Percentiles rank a stretch among this genome's conserved stretches.
Evolutionary conservation across 345 rosid genomes (phyloP).

Genomic region (Eucalyptus regnans): DNA sequence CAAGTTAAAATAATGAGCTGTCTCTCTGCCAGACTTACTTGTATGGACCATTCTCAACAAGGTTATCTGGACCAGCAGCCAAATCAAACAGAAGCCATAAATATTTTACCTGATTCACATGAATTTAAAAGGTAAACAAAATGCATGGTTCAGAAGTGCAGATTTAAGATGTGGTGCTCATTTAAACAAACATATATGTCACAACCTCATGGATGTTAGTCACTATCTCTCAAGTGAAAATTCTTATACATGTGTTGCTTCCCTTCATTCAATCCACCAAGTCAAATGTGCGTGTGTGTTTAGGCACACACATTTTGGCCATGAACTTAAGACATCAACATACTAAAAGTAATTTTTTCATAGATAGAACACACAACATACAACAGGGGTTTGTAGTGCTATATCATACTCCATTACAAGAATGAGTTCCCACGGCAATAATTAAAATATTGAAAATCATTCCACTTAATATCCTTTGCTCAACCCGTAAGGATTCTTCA

Average conservation of each 20-base stretch:
- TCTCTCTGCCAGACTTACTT: conserved; percentile 35
- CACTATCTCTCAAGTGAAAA: background rate
- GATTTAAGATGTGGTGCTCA: background rate
- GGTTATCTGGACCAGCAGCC: conserved; percentile 83
- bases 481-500: background rate
- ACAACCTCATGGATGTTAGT: background rate
- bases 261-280: background rate
- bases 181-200: background rate
- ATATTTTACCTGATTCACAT: conserved; percentile 63
- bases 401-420: background rate
- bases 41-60: conserved; percentile 97
- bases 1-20: background rate
- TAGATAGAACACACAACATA: background rate
- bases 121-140: background rate
- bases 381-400: background rate
- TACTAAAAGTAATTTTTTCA: background rate
- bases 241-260: background rate
- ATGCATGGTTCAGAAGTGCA: background rate
- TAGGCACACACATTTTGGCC: background rate
- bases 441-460: background rate
- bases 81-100: conserved; percentile 97
- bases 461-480: background rate
- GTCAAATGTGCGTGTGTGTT: background rate
- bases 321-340: background rate
- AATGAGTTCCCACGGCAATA: background rate